Evolutionary conservation across 805 yeast genomes (phyloP), one percentile per base, ranked within the genome.

Genomic region (Yarrowia yakushimensis): DNA sequence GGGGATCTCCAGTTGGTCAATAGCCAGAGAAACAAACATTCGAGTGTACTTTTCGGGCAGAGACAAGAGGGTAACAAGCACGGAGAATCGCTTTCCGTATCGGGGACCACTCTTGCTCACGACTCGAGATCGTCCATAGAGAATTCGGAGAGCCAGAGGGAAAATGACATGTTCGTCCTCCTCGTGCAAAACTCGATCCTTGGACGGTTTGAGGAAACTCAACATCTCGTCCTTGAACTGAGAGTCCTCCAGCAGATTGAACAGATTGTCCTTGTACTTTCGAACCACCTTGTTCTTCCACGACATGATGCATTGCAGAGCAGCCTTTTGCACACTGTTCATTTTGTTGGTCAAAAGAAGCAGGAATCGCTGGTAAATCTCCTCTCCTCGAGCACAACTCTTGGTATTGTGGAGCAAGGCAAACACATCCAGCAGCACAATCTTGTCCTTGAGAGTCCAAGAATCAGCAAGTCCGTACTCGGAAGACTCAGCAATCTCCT

Each of bases 111-210:
- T 77, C 62, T 78, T 81, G 39, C 65, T 65, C 4, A 85, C 79
- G 1, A 86, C 81, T 73, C 90, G 96, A 9, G 91, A 90, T 63
- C 96, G 81, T 9, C 98, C 98, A 73, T 86, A 93, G 20, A 94
- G 76, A 25, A 94, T 86, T 67, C 97, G 77, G 54, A 91, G 71
- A 4, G 91, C 80, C 30, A 88, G 69, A 0, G 96, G 94, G 82
- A 90, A 82, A 2, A 93, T 79, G 1, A 65, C 72, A 1, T 72
- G 76, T 15, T 80, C 76, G 70, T 94, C 97, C 3, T 77, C 77
- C 8, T 77, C 79, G 65, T 87, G 90, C 61, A 91, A 78, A 10
- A 64, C 68, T 17, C 74, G 75, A 3, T 75, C 78, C 9, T 84
- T 80, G 5, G 80, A 83, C 37, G 78, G 78, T 18, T 81, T 79